These are phyloP conservation scores for Daldinia sp. DNA, from an alignment of 2,329 filamentous ascomycete species.

Conservation along the genomic window DNA sequence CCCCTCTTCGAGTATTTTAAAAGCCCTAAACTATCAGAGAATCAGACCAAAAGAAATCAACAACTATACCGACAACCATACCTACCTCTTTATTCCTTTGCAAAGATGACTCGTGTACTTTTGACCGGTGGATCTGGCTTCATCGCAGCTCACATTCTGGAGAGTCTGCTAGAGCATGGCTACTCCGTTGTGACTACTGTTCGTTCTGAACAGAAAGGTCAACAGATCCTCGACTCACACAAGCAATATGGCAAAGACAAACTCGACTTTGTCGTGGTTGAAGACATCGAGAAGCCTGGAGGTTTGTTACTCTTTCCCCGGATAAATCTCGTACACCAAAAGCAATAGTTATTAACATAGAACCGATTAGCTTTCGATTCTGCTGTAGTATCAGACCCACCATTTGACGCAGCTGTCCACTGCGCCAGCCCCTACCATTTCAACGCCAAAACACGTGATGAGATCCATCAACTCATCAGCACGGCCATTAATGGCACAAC, in stretches of 20 bases:
- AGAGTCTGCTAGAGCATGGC: conserved; percentile 57
- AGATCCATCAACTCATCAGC: conserved; percentile 59
- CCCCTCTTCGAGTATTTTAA: conserved; percentile 1
- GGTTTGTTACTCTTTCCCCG: conserved; percentile 55
- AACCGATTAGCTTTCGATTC: conserved; percentile 82
- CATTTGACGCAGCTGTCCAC: conserved; percentile 62
- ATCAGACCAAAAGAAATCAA: not conserved
- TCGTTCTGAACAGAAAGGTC: conserved; percentile 58
- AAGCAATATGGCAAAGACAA: conserved; percentile 45
- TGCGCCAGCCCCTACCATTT: conserved; percentile 65
- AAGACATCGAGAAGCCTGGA: conserved; percentile 1
- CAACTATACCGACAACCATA: not conserved
- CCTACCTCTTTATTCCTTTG: not conserved
- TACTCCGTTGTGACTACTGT: conserved; percentile 62
- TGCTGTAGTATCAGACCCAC: conserved; percentile 55
- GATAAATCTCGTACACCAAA: not conserved
- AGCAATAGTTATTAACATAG: not conserved
- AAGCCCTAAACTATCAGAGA: not conserved
- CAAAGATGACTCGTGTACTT: conserved; percentile 52
- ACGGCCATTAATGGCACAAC: conserved; percentile 66
- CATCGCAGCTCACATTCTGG: conserved; percentile 60
- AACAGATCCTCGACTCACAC: conserved; percentile 56
- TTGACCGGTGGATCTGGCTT: conserved; percentile 57
- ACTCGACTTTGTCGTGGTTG: conserved; percentile 58
- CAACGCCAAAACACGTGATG: conserved; percentile 52